phyloP scores from a whole-genome alignment of 192 early-diverging fungal species.

The Coemansia sp. region DNA sequence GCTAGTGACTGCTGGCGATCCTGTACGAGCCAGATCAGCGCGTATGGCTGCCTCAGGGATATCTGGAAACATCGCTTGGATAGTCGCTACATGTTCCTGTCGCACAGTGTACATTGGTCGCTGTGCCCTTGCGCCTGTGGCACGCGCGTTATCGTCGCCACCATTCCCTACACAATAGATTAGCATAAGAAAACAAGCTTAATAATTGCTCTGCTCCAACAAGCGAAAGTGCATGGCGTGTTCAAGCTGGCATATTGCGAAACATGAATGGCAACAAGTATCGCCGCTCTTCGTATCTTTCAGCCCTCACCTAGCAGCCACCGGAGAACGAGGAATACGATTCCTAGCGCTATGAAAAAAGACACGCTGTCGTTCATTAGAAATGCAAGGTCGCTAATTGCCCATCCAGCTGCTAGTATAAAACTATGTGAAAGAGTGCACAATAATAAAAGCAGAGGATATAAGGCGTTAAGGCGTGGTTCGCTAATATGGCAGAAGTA shows the following conservation, averaged over 20 bases:
- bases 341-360: slow-evolving; percentile 45
- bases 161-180: slow-evolving; percentile 31
- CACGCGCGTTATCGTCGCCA: slow-evolving; percentile 34
- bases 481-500: not conserved
- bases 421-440: not conserved
- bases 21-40: slow-evolving; percentile 77
- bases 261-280: no score
- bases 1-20: slow-evolving; percentile 80
- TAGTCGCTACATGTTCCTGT: slow-evolving; percentile 65
- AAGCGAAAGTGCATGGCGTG: not conserved
- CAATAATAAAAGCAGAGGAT: not conserved
- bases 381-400: not conserved
- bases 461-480: not conserved
- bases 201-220: not conserved
- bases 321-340: slow-evolving; percentile 52
- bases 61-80: slow-evolving; percentile 83
- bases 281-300: not conserved
- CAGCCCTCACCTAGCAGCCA: slow-evolving; percentile 47
- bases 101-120: slow-evolving; percentile 45
- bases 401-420: not conserved
- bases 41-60: slow-evolving; percentile 76
- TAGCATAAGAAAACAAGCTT: not conserved
- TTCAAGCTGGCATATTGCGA: not conserved
- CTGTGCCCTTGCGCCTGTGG: slow-evolving; percentile 16
- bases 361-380: slow-evolving; percentile 51